Conservation (phyloP, 495 filamentous ascomycete species). For the Tuber melanosporum region DNA sequence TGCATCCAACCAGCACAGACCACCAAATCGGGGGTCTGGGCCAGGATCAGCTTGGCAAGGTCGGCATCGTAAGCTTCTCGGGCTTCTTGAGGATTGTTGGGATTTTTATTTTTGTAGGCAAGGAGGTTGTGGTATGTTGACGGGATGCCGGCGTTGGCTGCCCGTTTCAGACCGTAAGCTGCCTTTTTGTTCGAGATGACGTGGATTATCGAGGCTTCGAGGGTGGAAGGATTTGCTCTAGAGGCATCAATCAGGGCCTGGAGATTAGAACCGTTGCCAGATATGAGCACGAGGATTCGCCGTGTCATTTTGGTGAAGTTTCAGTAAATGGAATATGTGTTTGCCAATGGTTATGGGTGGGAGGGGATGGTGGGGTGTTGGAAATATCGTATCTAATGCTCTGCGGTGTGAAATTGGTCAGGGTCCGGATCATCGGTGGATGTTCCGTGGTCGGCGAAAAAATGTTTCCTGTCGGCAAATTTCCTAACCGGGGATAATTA, state of each 20-base stretch:
- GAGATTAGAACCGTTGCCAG: conserved; percentile 78
- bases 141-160: conserved; percentile 62
- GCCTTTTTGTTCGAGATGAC: conserved; percentile 77
- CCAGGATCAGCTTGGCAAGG: conserved; percentile 62
- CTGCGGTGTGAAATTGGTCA: too few relatives aligned
- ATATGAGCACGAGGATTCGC: conserved; percentile 61
- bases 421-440: too few relatives aligned
- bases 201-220: conserved; percentile 59
- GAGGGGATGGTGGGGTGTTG: not conserved
- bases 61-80: conserved; percentile 72
- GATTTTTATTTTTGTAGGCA: conserved; percentile 52
- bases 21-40: conserved; percentile 60
- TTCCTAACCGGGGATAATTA: too few relatives aligned
- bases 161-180: conserved; percentile 72
- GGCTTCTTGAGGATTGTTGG: conserved; percentile 48
- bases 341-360: not conserved
- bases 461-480: too few relatives aligned
- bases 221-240: conserved; percentile 48
- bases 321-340: not conserved
- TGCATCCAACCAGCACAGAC: conserved; percentile 70
- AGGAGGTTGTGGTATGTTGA: conserved; percentile 84
- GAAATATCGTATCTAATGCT: too few relatives aligned
- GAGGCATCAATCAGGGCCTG: conserved; percentile 78
- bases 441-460: too few relatives aligned
- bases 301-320: not conserved